phyloP scores from a whole-genome alignment of 2,329 filamentous ascomycete genomes.

The Teratosphaeria nubilosa region DNA sequence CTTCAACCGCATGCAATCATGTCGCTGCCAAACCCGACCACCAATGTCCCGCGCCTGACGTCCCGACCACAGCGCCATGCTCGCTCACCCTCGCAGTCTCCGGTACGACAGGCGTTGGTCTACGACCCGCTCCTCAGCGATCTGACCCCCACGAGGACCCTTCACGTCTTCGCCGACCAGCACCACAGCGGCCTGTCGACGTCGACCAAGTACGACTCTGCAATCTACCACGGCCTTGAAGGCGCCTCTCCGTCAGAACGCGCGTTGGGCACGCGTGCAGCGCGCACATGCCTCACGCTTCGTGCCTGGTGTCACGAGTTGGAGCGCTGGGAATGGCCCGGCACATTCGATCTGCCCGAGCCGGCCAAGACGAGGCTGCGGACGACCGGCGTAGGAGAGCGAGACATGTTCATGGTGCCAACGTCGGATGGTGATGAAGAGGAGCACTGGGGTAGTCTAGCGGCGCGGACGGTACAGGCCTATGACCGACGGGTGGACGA shows the following conservation, averaged over 20 bases:
- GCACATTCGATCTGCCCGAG: conserved; percentile 34
- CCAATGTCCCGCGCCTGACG: conserved; percentile 18
- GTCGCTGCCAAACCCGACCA: conserved; percentile 15
- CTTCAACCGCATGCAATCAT: background rate
- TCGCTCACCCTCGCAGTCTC: conserved; percentile 21
- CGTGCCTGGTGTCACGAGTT: conserved; percentile 69
- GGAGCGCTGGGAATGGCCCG: conserved; percentile 49
- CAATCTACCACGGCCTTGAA: conserved; percentile 47
- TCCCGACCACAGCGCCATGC: conserved; percentile 11
- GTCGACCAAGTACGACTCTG: conserved; percentile 24
- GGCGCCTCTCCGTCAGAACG: conserved; percentile 55
- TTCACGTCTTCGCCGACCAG: conserved; percentile 49
- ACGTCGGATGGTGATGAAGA: conserved; percentile 20
- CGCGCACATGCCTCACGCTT: conserved; percentile 59
- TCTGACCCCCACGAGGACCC: conserved; percentile 50
- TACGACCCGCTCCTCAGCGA: conserved; percentile 43
- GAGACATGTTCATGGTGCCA: conserved; percentile 1
- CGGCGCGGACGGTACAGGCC: conserved; percentile 49
- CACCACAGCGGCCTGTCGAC: conserved; percentile 3
- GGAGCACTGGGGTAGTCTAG: conserved; percentile 62
- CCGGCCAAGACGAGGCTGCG: conserved; percentile 16
- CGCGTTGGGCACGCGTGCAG: conserved; percentile 60
- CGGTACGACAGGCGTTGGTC: conserved; percentile 17
- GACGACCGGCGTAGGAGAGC: conserved; percentile 11
- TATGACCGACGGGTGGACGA: conserved; percentile 67